phyloP scores from a whole-genome alignment of 2,329 filamentous ascomycete genomes.

The Alternaria sp. region DNA sequence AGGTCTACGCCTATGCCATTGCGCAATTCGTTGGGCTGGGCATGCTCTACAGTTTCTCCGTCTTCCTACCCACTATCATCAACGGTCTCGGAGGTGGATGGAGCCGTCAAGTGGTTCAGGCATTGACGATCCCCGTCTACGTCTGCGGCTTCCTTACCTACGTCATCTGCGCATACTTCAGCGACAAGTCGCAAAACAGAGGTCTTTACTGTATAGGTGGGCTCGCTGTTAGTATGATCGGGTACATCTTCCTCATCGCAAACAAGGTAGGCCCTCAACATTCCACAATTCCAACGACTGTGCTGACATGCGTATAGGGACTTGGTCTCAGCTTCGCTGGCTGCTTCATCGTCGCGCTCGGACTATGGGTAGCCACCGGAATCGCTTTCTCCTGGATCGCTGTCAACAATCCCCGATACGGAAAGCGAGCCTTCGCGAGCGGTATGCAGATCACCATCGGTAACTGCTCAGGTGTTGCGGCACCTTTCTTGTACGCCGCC shows the following conservation, averaged over 20 bases:
- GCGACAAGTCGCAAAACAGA: conserved; percentile 34
- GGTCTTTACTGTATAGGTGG: conserved; percentile 35
- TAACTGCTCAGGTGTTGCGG: conserved; percentile 43
- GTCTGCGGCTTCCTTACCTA: conserved; percentile 31
- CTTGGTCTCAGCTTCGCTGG: conserved; percentile 30
- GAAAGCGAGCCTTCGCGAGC: conserved; percentile 37
- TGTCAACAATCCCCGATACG: conserved; percentile 40
- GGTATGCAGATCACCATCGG: conserved; percentile 46
- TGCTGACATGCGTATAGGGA: background rate
- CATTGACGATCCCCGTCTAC: conserved; percentile 42
- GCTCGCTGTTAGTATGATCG: conserved; percentile 51
- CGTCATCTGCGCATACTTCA: conserved; percentile 30
- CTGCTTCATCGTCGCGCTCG: conserved; percentile 39
- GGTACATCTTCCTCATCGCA: conserved; percentile 54
- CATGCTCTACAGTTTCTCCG: conserved; percentile 35
- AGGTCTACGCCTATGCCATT: conserved; percentile 43
- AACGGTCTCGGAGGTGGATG: conserved; percentile 32
- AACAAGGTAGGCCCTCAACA: conserved; percentile 2
- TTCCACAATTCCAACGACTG: background rate
- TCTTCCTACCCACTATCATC: conserved; percentile 42
- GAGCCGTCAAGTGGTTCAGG: conserved; percentile 32
- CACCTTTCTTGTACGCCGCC: conserved; percentile 32
- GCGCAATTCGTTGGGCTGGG: conserved; percentile 52
- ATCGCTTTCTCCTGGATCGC: conserved; percentile 36
- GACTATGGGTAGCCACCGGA: conserved; percentile 33